Conservation (phyloP, 192 early-diverging fungal genomes). For the Podila minutissima region DNA sequence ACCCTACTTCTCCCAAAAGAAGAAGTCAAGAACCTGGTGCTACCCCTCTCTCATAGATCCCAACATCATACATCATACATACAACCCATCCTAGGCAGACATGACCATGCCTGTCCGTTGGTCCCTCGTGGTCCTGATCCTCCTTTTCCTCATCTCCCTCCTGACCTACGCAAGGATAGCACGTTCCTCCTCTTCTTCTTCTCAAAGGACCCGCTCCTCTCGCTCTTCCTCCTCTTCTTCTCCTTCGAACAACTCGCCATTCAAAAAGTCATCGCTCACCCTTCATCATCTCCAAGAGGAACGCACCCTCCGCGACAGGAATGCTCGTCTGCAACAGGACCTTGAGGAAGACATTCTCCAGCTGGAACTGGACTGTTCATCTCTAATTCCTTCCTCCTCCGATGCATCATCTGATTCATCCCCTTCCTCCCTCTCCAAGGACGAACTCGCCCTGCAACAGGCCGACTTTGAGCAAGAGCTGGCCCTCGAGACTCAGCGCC, state of each 20-base stretch:
- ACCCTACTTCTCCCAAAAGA: too few relatives aligned
- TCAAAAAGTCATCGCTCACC: neutral
- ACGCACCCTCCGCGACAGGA: slow-evolving; percentile 29
- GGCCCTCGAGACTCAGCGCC: slow-evolving; percentile 29
- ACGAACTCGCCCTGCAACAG: slow-evolving; percentile 28
- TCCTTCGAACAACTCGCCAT: too few relatives aligned
- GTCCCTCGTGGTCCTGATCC: slow-evolving; percentile 28
- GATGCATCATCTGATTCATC: neutral
- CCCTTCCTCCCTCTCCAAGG: slow-evolving; percentile 3
- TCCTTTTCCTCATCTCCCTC: slow-evolving; percentile 36
- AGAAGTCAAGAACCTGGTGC: neutral
- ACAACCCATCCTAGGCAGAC: neutral
- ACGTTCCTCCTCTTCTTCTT: neutral
- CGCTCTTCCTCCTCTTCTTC: neutral
- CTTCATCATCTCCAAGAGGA: slow-evolving; percentile 45
- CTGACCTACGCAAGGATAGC: slow-evolving; percentile 28
- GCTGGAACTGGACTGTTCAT: slow-evolving; percentile 21
- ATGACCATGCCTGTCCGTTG: slow-evolving; percentile 39
- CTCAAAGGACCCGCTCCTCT: neutral
- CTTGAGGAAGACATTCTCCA: slow-evolving; percentile 42
- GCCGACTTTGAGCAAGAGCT: slow-evolving; percentile 49
- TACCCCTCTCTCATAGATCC: neutral
- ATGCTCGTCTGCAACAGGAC: slow-evolving; percentile 29
- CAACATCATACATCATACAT: neutral
- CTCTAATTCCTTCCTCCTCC: neutral